Base-by-base conservation (phyloP, 2,329 filamentous ascomycete genomes). In the Pyrenophora seminiperda region DNA sequence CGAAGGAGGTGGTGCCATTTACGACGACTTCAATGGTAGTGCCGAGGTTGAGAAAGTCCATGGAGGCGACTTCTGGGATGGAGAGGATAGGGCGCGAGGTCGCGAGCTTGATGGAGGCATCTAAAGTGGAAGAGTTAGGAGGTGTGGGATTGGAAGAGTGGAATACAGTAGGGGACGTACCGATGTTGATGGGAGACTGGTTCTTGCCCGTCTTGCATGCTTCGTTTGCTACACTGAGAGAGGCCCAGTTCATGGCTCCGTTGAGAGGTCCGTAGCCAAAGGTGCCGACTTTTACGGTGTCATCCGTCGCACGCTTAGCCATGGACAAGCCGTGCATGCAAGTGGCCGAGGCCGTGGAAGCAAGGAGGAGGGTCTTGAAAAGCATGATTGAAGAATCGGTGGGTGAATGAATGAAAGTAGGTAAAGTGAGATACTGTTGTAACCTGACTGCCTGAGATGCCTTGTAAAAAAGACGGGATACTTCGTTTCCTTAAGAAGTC, bases 111-210 rank as follows among this genome's bases (percentile, higher is more conserved):
- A 79, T 62, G 11, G 61, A 58, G 1, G 60, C 56, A 45, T 76
- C 70, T 62, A 58, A 24, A 58, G n/a, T n/a, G 31, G 40, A 43
- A 57, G 27, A 47, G 43, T 51, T 34, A 42, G 39, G 36, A 13
- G 5, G 14, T 6, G 3, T 10, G n/a, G n/a, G 24, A 53, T 34
- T 40, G 46, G 41, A 7, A 33, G 31, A 13, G 43, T 19, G 18
- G 29, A 17, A 14, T 9, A 15, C 18, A 31, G 20, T 42, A 6
- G 11, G 38, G 11, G 38, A 53, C 61, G 20, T 68, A 73, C 68
- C 71, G 54, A 85, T 68, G 64, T 83, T 78, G 65, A 85, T 83
- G 44, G 83, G 83, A 0, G 81, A 84, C 66, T 85, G 83, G 43
- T 74, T 68, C 11, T 58, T 73, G 29, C 83, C 81, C 2, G 63